A percentile compares a stretch with the other conserved stretches of the same genome.
Conservation (phyloP, 768 basidiomycete species). For the Lyophyllum shimeji region DNA sequence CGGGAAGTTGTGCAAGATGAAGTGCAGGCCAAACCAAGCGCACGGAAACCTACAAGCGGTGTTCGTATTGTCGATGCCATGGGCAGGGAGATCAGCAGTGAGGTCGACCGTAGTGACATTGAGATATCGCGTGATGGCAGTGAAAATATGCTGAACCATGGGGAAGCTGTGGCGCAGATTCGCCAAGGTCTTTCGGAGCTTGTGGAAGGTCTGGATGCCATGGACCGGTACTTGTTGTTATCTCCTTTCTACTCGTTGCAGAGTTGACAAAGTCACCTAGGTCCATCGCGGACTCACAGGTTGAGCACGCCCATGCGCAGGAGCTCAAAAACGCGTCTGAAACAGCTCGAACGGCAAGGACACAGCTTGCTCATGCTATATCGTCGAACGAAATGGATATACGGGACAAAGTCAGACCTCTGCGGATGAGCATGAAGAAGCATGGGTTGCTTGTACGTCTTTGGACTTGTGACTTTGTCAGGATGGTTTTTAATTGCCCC, state of each 20-base stretch:
- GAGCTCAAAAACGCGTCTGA: constrained; percentile 15
- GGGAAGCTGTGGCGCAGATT: constrained; percentile 57
- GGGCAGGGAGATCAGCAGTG: constrained; percentile 56
- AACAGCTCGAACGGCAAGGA: constrained; percentile 40
- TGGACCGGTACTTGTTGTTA: constrained; percentile 47
- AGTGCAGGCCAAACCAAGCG: constrained; percentile 2
- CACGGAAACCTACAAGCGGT: constrained; percentile 33
- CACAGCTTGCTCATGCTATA: constrained; percentile 40
- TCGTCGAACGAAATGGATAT: constrained; percentile 39
- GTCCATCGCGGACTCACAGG: constrained; percentile 31
- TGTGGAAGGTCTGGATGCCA: constrained; percentile 51
- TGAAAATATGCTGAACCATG: constrained; percentile 34
- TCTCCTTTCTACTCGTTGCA: constrained; percentile 11
- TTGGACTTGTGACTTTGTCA: not conserved
- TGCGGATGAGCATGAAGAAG: constrained; percentile 35
- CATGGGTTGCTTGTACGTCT: constrained; percentile 37
- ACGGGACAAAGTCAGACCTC: constrained; percentile 29
- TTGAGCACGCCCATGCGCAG: constrained; percentile 32
- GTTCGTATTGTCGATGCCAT: constrained; percentile 70
- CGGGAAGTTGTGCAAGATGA: constrained; percentile 31
- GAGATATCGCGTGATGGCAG: constrained; percentile 21
- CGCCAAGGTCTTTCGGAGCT: constrained; percentile 59
- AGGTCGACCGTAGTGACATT: constrained; percentile 12
- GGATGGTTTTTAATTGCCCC: not conserved
- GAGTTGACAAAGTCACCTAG: constrained; percentile 24